Base-by-base conservation (phyloP, 2,329 filamentous ascomycete species). In the Malbranchea zuffiana region DNA sequence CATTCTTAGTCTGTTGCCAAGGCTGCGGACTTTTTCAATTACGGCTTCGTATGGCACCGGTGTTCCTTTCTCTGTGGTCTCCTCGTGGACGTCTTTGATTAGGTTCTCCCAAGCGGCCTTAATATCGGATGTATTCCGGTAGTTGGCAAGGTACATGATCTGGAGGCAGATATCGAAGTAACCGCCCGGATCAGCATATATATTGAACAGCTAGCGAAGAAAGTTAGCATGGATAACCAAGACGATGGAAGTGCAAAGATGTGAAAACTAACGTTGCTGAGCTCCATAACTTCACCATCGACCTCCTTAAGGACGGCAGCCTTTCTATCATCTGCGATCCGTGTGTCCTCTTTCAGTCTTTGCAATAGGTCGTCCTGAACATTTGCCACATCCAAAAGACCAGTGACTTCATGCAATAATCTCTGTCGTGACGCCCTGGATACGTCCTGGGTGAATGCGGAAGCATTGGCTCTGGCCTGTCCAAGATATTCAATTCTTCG, bases 131-230 rank as follows among this genome's bases (percentile, higher is more conserved):
- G 84, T 71, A 51, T 88, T 92, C 50, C 88, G 81, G 65, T 93
- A 84, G 59, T 96, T 86, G 30, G 88, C 88, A 1, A 81, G 75
- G 57, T 92, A 81, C 66, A 87, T 96, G 52, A 98, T 94, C 42
- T 88, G 71, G 6, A 98, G 74, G 55, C 84, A 94, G 34, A 98
- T 74, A 55, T 96, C 90, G 62, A 86, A 88, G 68, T 98, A 98
- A 33, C 78, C 80, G 2, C 85, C 90, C 52, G 84, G 80, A 53
- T 95, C 87, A 38, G 87, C 85, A 51, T 86, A 98, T 45, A 77
- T 68, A 55, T 96, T 93, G 65, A 85, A 98, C n/a, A 98, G 75
- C 78, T 92, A 52, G 8, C 25, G 8, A 13, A 11, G 13, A 21
- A 6, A 6, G 21, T 5, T 11, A 6, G 2, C 29, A 24, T 12